Evolutionary conservation across 495 filamentous ascomycete species (phyloP), one percentile per base, ranked within the genome.

Genomic region (Articulospora tetracladia): DNA sequence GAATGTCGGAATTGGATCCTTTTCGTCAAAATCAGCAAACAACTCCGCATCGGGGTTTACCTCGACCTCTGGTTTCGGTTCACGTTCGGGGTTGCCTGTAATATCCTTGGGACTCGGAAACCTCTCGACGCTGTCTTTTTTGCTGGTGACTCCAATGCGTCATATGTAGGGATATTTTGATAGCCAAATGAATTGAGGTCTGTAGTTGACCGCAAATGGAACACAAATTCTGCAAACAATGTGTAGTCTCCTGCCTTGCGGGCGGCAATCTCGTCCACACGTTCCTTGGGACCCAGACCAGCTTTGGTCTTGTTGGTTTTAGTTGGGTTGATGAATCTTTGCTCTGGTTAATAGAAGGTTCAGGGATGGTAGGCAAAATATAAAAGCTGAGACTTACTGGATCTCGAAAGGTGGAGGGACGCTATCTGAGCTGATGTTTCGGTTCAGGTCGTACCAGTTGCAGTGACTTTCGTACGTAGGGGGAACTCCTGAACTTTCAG

Each of bases 401-500:
- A 64, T 27, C 50, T 64, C 57, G 24, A 64, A 60, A 8, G 53
- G 26, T 24, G 53, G 58, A 22, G 22, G 30, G 13, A 24, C n/a
- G 20, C 10, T 34, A 11, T 54, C 49, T 3, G 4, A 19, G 24
- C 20, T 13, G 11, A 64, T 36, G 23, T 48, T 26, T 19, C 8
- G 4, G 23, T 56, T 57, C 0, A 48, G 36, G 17, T 57, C 54
- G 1, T 27, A 32, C 62, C 62, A 64, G 3, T 55, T 26, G 12
- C 32, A 2, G 27, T 55, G 34, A 7, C 54, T 25, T 24, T 63
- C 61, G 12, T 49, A 58, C 10, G n/a, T 53, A 3, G 39, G 22
- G 23, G 47, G 17, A 19, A 11, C 22, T 1, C 15, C 34, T 1
- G n/a, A 7, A 2, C 15, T 24, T 12, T 20, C 17, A 17, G 28